A percentile compares a stretch with the other conserved stretches of the same genome.
Evolutionary conservation across 1,284 basidiomycete genomes (phyloP).

Genomic region (Ustilago curta): DNA sequence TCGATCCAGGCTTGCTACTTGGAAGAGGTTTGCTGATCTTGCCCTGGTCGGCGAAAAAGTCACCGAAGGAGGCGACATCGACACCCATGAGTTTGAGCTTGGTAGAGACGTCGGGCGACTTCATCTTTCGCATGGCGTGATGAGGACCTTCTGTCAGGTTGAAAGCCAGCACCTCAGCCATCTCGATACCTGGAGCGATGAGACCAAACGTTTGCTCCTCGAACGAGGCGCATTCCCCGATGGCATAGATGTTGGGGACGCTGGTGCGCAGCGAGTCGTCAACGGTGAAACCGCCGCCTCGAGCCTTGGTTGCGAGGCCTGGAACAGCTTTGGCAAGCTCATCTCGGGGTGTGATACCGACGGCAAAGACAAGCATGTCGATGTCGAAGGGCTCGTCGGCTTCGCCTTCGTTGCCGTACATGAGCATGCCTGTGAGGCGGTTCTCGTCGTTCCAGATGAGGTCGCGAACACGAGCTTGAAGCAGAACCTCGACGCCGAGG

Average conservation of each 20-base stretch:
- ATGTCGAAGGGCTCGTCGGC: slow-evolving; percentile 64
- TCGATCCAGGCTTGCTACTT: slow-evolving; percentile 23
- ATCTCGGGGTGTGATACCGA: slow-evolving; percentile 76
- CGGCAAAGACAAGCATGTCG: slow-evolving; percentile 68
- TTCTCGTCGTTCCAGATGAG: slow-evolving; percentile 46
- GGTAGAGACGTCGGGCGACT: slow-evolving; percentile 76
- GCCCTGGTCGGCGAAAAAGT: slow-evolving; percentile 78
- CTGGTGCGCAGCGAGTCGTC: slow-evolving; percentile 76
- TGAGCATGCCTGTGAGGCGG: slow-evolving; percentile 58
- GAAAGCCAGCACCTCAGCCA: slow-evolving; percentile 81
- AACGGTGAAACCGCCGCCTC: slow-evolving; percentile 76
- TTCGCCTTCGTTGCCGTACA: slow-evolving; percentile 65
- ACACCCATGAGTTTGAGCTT: slow-evolving; percentile 81
- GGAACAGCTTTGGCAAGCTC: slow-evolving; percentile 73
- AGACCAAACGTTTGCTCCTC: slow-evolving; percentile 78
- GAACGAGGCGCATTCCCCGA: slow-evolving; percentile 82
- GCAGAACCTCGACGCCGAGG: slow-evolving; percentile 77
- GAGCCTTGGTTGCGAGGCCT: slow-evolving; percentile 72
- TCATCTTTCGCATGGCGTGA: slow-evolving; percentile 74
- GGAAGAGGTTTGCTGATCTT: slow-evolving; percentile 60
- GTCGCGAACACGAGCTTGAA: slow-evolving; percentile 72
- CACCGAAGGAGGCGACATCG: slow-evolving; percentile 80
- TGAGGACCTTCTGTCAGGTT: slow-evolving; percentile 74
- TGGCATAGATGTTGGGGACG: slow-evolving; percentile 76
- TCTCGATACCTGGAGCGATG: slow-evolving; percentile 80